Evolutionary conservation across 257 asterid genomes (phyloP).

Genomic region (Nicotiana obtusifolia): DNA sequence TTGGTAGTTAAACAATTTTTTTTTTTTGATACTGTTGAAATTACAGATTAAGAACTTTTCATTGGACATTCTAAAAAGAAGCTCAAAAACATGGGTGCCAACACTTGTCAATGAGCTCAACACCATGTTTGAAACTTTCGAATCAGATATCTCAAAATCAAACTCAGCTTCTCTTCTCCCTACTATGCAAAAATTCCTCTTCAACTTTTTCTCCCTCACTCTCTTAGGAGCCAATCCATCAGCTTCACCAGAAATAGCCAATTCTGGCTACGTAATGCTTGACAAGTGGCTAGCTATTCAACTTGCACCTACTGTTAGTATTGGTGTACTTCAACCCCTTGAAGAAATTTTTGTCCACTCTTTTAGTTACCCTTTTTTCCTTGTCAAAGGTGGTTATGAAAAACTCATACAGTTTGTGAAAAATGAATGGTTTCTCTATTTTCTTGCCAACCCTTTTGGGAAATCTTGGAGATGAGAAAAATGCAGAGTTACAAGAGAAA

Average conservation of each 20-base stretch:
- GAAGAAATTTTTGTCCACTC: conserved; percentile 82
- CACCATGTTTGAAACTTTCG: conserved; percentile 45
- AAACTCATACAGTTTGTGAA: conserved; percentile 46
- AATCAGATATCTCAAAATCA: conserved; percentile 43
- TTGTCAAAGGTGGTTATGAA: conserved; percentile 50
- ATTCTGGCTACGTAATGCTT: conserved; percentile 45
- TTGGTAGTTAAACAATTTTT: not conserved
- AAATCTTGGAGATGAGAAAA: conserved; percentile 38
- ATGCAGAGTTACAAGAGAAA: conserved; percentile 33
- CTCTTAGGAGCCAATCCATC: conserved; percentile 62
- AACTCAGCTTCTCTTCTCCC: conserved; percentile 18
- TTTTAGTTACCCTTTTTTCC: conserved; percentile 64
- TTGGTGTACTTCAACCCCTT: conserved; percentile 53
- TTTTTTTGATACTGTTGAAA: not conserved
- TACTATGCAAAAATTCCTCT: conserved; percentile 63
- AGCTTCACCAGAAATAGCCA: conserved; percentile 39
- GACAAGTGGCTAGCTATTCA: conserved; percentile 74
- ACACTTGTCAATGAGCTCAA: conserved; percentile 53
- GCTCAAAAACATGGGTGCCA: conserved; percentile 66
- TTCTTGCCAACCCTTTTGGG: conserved; percentile 33
- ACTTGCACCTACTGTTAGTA: conserved; percentile 52
- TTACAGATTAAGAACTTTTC: conserved; percentile 60
- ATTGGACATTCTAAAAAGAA: conserved; percentile 50
- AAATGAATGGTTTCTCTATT: conserved; percentile 49
- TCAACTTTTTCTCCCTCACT: conserved; percentile 59